Percentiles rank a stretch among this genome's conserved stretches.
These are phyloP conservation scores for Citropsis articulata DNA, from an alignment of 345 rosid genomes.

Conservation along the genomic window DNA sequence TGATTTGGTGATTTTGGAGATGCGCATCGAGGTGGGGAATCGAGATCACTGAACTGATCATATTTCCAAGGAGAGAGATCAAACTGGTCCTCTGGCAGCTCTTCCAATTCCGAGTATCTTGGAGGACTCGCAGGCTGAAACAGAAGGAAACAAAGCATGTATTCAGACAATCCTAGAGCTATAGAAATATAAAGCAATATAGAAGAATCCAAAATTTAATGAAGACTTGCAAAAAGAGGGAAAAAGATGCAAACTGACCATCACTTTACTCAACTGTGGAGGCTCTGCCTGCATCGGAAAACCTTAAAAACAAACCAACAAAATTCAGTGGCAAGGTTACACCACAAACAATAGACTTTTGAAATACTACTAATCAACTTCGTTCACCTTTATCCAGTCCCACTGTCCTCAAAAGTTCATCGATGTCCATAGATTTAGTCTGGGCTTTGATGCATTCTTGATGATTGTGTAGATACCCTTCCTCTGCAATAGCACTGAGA, in stretches of 20 bases:
- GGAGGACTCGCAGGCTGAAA: constrained; percentile 27
- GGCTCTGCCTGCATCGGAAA: constrained; percentile 8
- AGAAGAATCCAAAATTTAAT: not conserved
- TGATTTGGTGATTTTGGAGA: constrained; percentile 28
- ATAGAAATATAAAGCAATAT: not conserved
- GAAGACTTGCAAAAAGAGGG: not conserved
- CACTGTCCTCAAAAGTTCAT: constrained; percentile 35
- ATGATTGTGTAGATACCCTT: constrained; percentile 52
- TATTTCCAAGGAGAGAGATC: constrained; percentile 20
- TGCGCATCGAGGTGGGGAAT: constrained; percentile 19
- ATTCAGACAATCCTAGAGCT: not conserved
- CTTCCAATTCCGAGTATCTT: constrained; percentile 25
- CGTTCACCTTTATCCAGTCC: constrained; percentile 37
- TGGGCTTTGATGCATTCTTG: constrained; percentile 48
- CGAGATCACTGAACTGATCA: constrained; percentile 7
- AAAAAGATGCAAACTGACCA: constrained; percentile 19
- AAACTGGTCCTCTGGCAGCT: constrained; percentile 26
- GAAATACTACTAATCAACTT: not conserved
- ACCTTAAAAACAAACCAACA: constrained; percentile 12
- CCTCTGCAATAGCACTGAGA: constrained; percentile 25
- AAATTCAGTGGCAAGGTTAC: not conserved
- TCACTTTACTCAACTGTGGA: constrained; percentile 11
- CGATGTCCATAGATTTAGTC: constrained; percentile 29
- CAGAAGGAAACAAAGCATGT: not conserved
- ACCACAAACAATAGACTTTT: not conserved